Evolutionary conservation across 2,329 filamentous ascomycete genomes (phyloP), one percentile per base, ranked within the genome.

Genomic region (Endocalyx cinctus): DNA sequence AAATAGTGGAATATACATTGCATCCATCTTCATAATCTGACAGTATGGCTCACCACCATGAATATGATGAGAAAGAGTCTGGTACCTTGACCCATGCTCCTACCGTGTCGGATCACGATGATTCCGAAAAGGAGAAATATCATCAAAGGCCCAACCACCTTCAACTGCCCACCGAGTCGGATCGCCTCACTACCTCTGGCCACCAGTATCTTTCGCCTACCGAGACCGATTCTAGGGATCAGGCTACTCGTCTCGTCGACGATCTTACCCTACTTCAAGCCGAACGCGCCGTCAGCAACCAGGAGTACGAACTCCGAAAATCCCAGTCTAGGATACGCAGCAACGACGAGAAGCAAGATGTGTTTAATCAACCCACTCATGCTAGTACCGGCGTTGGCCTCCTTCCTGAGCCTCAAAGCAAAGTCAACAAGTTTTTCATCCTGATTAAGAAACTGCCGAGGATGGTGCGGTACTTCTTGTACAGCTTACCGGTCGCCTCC

Each of bases 401-500:
- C 1, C 74, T 78, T 0, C 72, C 77, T 43, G 70, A 80, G 40
- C 78, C 79, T 3, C 67, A 68, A 10, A 83, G 72, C 10, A 74
- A 63, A 11, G 58, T 85, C 17, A 78, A 78, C 27, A 77, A 73
- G 40, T 69, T 82, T 38, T 71, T 86, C 52, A 83, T 82, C 51
- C 35, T 37, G 70, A 67, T 51, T 56, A 49, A 46, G 33, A 49
- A 51, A 6, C 37, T 58, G 81, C 35, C 84, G 81, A 54, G 69
- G 70, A 37, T 85, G 76, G 58, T 87, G 30, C 72, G 84, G 28
- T 87, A 85, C 52, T 71, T 86, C 47, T 75, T 77, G 15, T 88
- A 88, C 52, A 84, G 86, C 45, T 62, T 72, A 2, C 84, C 84
- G 0, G 37, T 86, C 10, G 72, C 77, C 3, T 43, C 78, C 10